phyloP scores from a whole-genome alignment of 129 eudicot genomes.

The Apium graveolens region DNA sequence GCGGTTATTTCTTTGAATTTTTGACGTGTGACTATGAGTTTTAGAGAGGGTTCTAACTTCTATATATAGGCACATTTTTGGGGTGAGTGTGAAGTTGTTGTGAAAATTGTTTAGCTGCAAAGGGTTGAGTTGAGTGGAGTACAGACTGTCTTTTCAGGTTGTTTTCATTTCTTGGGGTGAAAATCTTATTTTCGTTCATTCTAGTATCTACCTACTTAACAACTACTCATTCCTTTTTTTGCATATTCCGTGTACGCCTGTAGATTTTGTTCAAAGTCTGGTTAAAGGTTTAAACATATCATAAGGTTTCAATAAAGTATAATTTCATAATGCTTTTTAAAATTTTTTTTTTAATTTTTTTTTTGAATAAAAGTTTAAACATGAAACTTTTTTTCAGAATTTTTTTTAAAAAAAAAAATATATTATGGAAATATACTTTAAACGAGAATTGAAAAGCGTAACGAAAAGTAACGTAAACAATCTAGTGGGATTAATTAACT shows the following conservation, averaged over 20 bases:
- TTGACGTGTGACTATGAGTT: neutral
- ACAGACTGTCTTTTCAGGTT: neutral
- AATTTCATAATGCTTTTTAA: too few relatives aligned
- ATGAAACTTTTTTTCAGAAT: too few relatives aligned
- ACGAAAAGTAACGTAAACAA: too few relatives aligned
- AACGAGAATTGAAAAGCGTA: too few relatives aligned
- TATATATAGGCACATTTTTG: neutral
- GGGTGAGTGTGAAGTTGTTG: neutral
- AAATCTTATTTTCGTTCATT: neutral
- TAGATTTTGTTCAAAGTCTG: neutral
- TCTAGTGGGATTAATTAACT: too few relatives aligned
- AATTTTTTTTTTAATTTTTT: too few relatives aligned
- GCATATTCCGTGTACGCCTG: neutral
- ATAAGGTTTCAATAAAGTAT: too few relatives aligned
- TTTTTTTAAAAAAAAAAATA: too few relatives aligned
- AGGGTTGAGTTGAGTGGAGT: slow-evolving; percentile 1
- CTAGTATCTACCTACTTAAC: neutral
- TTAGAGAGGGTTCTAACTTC: neutral
- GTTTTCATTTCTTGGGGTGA: neutral
- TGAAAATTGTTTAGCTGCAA: neutral
- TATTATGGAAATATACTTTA: too few relatives aligned
- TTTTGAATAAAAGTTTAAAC: too few relatives aligned
- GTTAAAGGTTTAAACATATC: neutral
- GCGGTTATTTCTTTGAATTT: neutral
- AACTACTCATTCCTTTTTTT: neutral